These are phyloP conservation scores for Bonia amplexicaulis DNA, from an alignment of 176 grass and related monocot genomes.

Conservation along the genomic window DNA sequence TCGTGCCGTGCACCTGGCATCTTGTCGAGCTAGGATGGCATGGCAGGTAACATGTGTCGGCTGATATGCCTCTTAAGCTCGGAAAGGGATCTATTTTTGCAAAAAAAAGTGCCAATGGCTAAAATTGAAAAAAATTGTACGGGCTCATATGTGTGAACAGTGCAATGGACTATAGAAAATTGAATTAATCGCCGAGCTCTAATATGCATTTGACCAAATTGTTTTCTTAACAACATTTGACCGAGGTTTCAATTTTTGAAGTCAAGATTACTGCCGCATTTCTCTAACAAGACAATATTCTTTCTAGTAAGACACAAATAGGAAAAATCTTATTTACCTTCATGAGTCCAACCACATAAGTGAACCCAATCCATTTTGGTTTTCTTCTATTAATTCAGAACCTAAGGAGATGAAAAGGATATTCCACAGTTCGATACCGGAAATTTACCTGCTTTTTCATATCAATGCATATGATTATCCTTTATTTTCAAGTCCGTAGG, in stretches of 20 bases:
- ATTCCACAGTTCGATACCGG: neutral
- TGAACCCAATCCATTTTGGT: neutral
- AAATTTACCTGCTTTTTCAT: neutral
- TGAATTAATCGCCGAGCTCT: neutral
- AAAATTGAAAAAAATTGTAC: no score
- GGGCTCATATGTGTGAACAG: no score
- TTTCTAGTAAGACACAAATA: neutral
- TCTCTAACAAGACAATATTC: neutral
- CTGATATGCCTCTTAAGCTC: accelerated
- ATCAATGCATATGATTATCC: neutral
- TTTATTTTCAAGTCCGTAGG: neutral
- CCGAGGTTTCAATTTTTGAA: neutral
- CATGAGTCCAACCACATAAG: neutral
- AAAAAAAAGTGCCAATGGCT: no score
- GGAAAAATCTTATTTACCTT: neutral
- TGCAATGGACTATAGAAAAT: neutral
- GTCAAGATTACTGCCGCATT: neutral
- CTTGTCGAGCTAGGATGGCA: no score
- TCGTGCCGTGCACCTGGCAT: no score
- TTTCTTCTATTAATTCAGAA: neutral
- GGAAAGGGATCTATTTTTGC: no score
- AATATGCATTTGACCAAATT: neutral
- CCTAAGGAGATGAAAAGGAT: neutral
- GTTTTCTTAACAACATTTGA: neutral
- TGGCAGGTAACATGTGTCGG: no score